Evolutionary conservation across 192 early-diverging fungal genomes (phyloP).

Genomic region (Funneliformis mosseae): DNA sequence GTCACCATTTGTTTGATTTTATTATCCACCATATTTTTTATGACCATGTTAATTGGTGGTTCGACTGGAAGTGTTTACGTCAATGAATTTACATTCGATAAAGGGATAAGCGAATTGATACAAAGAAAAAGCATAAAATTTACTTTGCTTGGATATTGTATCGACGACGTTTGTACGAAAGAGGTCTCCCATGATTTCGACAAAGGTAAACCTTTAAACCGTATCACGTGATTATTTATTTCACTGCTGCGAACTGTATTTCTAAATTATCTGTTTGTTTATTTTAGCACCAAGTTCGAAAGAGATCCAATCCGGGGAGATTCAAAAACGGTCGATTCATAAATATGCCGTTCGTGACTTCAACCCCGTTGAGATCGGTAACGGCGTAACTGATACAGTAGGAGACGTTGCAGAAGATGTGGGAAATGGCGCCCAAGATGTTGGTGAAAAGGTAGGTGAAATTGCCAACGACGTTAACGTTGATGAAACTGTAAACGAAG

Average conservation of each 20-base stretch:
- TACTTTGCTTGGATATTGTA: constrained; percentile 25
- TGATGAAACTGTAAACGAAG: not conserved
- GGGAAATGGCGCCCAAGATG: not conserved
- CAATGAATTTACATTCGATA: constrained; percentile 3
- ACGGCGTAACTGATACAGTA: not conserved
- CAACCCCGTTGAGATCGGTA: not conserved
- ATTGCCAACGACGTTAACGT: not conserved
- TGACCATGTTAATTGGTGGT: constrained; percentile 18
- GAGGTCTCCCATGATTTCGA: constrained; percentile 19
- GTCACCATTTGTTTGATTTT: not conserved
- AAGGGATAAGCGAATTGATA: not conserved
- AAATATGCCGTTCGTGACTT: not conserved
- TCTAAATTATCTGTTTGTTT: not conserved
- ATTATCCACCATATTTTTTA: not conserved
- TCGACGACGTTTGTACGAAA: constrained; percentile 16
- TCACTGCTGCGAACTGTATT: not conserved
- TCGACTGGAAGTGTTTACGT: not conserved
- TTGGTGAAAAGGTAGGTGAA: not conserved
- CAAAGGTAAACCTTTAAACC: constrained; percentile 1
- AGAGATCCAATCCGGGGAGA: not conserved
- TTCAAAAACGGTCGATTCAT: not conserved
- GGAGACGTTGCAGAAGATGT: not conserved
- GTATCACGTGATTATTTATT: no score
- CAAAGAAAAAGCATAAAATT: constrained; percentile 15
- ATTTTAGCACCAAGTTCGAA: constrained; percentile 4